Evolutionary conservation across 2,329 filamentous ascomycete species (phyloP).

Genomic region (Hypomyces rosellus): DNA sequence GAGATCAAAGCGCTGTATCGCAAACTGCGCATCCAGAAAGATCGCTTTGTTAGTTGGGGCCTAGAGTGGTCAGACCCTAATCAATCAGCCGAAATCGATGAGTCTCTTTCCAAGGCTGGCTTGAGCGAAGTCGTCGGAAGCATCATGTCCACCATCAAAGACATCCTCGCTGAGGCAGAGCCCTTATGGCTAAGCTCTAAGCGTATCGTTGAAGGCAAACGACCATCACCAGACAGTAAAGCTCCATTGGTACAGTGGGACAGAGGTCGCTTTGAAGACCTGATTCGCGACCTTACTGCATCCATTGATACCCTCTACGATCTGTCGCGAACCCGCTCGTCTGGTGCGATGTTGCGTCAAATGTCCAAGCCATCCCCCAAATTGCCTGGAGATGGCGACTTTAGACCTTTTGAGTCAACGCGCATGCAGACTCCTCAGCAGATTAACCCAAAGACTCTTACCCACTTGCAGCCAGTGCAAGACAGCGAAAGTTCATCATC

Average conservation of each 20-base stretch:
- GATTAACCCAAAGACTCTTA: constrained; percentile 50
- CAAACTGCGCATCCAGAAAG: constrained; percentile 73
- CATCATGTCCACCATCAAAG: constrained; percentile 74
- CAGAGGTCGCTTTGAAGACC: constrained; percentile 66
- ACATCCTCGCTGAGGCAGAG: constrained; percentile 71
- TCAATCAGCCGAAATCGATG: constrained; percentile 63
- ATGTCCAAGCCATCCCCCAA: constrained; percentile 29
- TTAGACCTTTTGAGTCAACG: constrained; percentile 50
- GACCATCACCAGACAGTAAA: constrained; percentile 46
- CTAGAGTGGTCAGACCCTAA: constrained; percentile 72
- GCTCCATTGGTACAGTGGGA: constrained; percentile 56
- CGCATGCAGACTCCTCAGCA: constrained; percentile 56
- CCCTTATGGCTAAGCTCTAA: constrained; percentile 61
- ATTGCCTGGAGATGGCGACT: constrained; percentile 33
- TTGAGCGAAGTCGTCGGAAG: constrained; percentile 71
- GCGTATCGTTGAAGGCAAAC: constrained; percentile 33
- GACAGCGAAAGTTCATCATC: constrained; percentile 24
- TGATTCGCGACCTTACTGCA: constrained; percentile 66
- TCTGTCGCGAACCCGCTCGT: constrained; percentile 59
- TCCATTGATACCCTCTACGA: constrained; percentile 78
- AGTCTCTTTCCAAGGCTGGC: constrained; percentile 64
- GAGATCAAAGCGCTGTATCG: constrained; percentile 67
- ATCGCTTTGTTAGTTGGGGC: constrained; percentile 72
- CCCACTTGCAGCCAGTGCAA: constrained; percentile 39
- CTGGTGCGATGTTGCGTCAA: constrained; percentile 29